phyloP scores from a whole-genome alignment of 2,329 filamentous ascomycete species.

The Magnaporthiopsis rhizophila region DNA sequence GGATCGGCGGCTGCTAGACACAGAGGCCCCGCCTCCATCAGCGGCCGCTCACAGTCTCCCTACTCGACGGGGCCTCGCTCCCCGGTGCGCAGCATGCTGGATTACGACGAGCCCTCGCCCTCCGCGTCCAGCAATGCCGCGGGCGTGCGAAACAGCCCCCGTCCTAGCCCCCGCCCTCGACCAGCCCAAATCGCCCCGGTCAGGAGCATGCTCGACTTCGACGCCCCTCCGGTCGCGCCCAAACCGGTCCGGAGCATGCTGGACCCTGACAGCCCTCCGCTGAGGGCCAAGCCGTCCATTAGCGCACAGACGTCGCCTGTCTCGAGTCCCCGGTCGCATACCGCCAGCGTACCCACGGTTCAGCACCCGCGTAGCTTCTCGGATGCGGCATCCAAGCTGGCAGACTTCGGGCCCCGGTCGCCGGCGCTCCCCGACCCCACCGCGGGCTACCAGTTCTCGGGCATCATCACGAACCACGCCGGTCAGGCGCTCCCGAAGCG shows the following conservation, averaged over 20 bases:
- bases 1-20: constrained; percentile 24
- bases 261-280: constrained; percentile 32
- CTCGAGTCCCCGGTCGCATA: constrained; percentile 24
- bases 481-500: constrained; percentile 43
- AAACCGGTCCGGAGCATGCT: constrained; percentile 43
- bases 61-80: constrained; percentile 48
- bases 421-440: constrained; percentile 32
- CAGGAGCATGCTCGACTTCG: constrained; percentile 59
- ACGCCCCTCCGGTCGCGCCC: constrained; percentile 26
- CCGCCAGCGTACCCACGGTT: constrained; percentile 18
- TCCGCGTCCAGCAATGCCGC: constrained; percentile 10
- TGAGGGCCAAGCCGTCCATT: constrained; percentile 20
- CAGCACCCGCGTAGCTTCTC: constrained; percentile 44
- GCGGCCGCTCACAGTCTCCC: constrained; percentile 42
- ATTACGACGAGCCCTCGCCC: constrained; percentile 37
- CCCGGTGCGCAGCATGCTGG: constrained; percentile 61
- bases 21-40: constrained; percentile 10
- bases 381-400: constrained; percentile 41
- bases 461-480: constrained; percentile 45
- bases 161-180: constrained; percentile 38
- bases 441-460: constrained; percentile 53
- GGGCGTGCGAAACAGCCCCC: constrained; percentile 26
- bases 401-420: constrained; percentile 36
- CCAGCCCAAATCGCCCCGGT: constrained; percentile 34
- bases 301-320: constrained; percentile 39